Conservation (phyloP, 306 rosid species). For the Luffa acutangula region DNA sequence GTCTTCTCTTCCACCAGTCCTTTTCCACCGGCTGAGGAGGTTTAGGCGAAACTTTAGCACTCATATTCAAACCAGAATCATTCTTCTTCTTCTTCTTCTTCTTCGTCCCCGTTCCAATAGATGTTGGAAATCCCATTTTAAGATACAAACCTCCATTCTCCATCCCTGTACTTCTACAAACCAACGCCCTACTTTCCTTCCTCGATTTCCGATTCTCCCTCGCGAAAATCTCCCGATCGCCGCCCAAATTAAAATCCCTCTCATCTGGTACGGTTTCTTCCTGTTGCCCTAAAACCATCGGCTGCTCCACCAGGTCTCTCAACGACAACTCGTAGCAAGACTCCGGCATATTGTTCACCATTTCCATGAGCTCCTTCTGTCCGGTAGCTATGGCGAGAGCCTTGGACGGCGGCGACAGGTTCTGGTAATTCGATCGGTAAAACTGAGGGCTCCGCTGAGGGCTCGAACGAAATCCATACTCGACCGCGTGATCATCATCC, state of each 20-base stretch:
- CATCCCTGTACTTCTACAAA: slow-evolving; percentile 18
- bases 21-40: slow-evolving; percentile 46
- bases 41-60: slow-evolving; percentile 49
- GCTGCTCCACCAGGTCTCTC: slow-evolving; percentile 70
- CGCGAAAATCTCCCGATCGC: slow-evolving; percentile 3
- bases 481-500: background rate
- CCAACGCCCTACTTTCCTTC: slow-evolving; percentile 11
- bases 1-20: slow-evolving; percentile 80
- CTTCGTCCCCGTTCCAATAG: slow-evolving; percentile 28
- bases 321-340: slow-evolving; percentile 71
- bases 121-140: slow-evolving; percentile 55
- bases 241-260: background rate
- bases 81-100: slow-evolving; percentile 17
- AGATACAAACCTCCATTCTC: slow-evolving; percentile 57
- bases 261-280: slow-evolving; percentile 11
- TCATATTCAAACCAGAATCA: slow-evolving; percentile 16
- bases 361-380: slow-evolving; percentile 80
- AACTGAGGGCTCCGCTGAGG: slow-evolving; percentile 29
- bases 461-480: slow-evolving; percentile 1
- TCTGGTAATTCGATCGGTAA: slow-evolving; percentile 22
- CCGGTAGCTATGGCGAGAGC: slow-evolving; percentile 66
- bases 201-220: slow-evolving; percentile 11
- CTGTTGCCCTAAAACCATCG: slow-evolving; percentile 6
- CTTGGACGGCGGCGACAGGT: slow-evolving; percentile 52
- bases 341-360: slow-evolving; percentile 81